phyloP scores from a whole-genome alignment of 768 basidiomycete species.

The Tulasnella sp. region DNA sequence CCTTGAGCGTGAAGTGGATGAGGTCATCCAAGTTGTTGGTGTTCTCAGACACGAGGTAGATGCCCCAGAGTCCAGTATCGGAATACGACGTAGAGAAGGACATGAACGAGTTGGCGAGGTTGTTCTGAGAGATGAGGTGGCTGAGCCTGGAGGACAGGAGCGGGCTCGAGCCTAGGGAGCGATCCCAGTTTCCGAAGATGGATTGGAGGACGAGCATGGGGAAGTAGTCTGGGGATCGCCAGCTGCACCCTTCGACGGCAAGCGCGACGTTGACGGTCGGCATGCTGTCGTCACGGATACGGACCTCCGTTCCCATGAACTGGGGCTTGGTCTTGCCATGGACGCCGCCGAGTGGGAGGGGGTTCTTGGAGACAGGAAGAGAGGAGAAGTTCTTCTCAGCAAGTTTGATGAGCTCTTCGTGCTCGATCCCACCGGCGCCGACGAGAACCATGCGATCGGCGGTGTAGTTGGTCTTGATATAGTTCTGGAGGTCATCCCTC shows the following conservation, averaged over 20 bases:
- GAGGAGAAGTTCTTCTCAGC: conserved; percentile 88
- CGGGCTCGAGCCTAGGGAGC: conserved; percentile 82
- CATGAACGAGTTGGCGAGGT: conserved; percentile 99
- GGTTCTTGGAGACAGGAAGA: conserved; percentile 78
- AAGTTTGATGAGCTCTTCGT: conserved; percentile 83
- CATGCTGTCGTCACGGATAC: conserved; percentile 85
- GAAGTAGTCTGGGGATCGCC: conserved; percentile 98
- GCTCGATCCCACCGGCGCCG: conserved; percentile 91
- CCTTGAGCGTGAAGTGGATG: conserved; percentile 84
- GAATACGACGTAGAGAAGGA: conserved; percentile 98
- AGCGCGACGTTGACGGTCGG: conserved; percentile 89
- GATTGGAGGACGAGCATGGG: conserved; percentile 98
- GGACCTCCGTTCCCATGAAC: conserved; percentile 92
- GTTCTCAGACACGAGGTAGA: conserved; percentile 95
- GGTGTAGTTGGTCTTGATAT: conserved; percentile 97
- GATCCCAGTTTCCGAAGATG: conserved; percentile 99
- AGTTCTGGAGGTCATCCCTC: conserved; percentile 74
- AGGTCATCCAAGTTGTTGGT: conserved; percentile 87
- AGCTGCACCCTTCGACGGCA: conserved; percentile 94
- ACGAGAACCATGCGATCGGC: conserved; percentile 99
- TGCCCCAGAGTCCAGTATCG: conserved; percentile 98
- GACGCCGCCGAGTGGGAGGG: conserved; percentile 65
- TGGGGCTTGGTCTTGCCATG: conserved; percentile 59
- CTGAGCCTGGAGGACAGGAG: conserved; percentile 85
- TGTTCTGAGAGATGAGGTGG: conserved; percentile 81